Evolutionary conservation across 805 yeast species (phyloP).

Genomic region (Candida multigemmis): DNA sequence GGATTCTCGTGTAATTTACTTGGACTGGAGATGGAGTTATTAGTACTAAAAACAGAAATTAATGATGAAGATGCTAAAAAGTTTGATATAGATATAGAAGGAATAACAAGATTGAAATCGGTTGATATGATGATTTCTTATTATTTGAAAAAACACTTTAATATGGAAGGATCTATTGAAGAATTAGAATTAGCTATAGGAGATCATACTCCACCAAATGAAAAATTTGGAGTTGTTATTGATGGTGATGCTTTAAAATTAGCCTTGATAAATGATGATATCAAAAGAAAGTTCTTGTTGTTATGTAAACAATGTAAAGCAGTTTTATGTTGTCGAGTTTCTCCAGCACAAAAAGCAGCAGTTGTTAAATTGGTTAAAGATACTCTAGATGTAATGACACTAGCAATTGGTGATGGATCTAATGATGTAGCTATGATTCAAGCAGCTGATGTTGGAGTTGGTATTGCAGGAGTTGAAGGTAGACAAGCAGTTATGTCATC

Average conservation of each 20-base stretch:
- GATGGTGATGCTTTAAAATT: conserved; percentile 71
- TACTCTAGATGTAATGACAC: conserved; percentile 68
- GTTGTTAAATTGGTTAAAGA: conserved; percentile 74
- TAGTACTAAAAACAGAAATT: conserved; percentile 40
- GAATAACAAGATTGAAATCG: conserved; percentile 17
- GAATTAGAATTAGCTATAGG: conserved; percentile 45
- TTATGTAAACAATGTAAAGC: conserved; percentile 75
- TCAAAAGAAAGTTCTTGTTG: conserved; percentile 51
- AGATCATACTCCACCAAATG: conserved; percentile 60
- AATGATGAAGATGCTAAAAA: conserved; percentile 15
- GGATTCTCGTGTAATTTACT: conserved; percentile 78
- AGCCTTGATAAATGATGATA: conserved; percentile 26
- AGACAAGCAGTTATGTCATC: conserved; percentile 85
- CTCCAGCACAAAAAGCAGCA: conserved; percentile 83
- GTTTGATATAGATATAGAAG: conserved; percentile 11
- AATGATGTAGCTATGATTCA: conserved; percentile 90
- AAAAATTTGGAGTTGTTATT: conserved; percentile 60
- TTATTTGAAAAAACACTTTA: conserved; percentile 47
- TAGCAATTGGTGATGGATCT: conserved; percentile 85
- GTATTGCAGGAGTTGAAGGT: conserved; percentile 90
- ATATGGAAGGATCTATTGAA: conserved; percentile 47
- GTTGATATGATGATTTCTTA: conserved; percentile 42
- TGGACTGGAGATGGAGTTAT: conserved; percentile 66
- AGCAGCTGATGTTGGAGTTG: conserved; percentile 81
- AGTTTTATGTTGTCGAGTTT: conserved; percentile 79